phyloP scores from a whole-genome alignment of 345 rosid species.

The Bretschneidera sinensis region DNA sequence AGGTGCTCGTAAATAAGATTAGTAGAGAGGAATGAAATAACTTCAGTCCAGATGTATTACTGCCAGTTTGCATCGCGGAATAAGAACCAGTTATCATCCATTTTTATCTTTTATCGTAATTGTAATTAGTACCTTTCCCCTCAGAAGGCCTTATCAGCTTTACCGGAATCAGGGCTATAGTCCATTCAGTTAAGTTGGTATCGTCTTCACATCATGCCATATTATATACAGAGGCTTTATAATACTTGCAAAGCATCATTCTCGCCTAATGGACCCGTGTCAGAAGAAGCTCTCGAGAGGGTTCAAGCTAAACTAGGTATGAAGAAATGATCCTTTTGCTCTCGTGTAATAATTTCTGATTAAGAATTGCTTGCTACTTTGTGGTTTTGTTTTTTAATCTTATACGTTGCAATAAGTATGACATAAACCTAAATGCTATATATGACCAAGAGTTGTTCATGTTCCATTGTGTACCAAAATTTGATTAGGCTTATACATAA shows the following conservation, averaged over 20 bases:
- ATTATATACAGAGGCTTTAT: constrained; percentile 71
- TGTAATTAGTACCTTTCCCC: constrained; percentile 9
- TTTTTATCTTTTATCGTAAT: constrained; percentile 20
- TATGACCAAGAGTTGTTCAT: not conserved
- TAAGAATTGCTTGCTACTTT: not conserved
- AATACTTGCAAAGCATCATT: constrained; percentile 67
- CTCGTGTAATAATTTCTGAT: not conserved
- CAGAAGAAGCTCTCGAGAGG: constrained; percentile 73
- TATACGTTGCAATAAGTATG: constrained; percentile 4
- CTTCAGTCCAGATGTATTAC: constrained; percentile 32
- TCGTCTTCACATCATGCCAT: constrained; percentile 57
- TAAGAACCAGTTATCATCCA: constrained; percentile 21
- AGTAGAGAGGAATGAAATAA: constrained; percentile 22
- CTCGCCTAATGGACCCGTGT: constrained; percentile 60
- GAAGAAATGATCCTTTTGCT: constrained; percentile 6
- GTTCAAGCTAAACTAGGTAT: constrained; percentile 71
- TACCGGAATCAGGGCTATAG: constrained; percentile 18
- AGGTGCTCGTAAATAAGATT: constrained; percentile 10
- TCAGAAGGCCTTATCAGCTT: constrained; percentile 29
- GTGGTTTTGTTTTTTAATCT: not conserved
- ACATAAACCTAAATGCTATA: not conserved
- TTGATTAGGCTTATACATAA: not conserved
- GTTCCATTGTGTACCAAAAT: no score
- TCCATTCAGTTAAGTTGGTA: constrained; percentile 33
- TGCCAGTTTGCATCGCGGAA: constrained; percentile 13